Evolutionary conservation across 2,329 filamentous ascomycete genomes (phyloP).

Genomic region (Fusarium veterinarium): DNA sequence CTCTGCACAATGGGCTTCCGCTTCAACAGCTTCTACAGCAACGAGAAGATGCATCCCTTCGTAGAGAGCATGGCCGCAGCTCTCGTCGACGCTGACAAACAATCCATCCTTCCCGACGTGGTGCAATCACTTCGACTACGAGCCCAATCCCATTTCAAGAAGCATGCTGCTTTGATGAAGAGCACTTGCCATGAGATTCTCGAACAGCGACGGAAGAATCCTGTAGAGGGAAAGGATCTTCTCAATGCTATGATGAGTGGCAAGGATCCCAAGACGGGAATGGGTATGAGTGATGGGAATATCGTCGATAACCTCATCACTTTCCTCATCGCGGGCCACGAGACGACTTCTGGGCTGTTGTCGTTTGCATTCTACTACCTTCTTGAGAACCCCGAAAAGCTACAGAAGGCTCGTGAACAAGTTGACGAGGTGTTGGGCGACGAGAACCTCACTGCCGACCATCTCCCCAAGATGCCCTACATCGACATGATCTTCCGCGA

Average conservation of each 20-base stretch:
- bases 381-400: not conserved
- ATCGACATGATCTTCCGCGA: slow-evolving; percentile 15
- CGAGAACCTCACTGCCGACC: not conserved
- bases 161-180: not conserved
- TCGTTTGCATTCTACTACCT: slow-evolving; percentile 14
- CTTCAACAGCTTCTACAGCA: slow-evolving; percentile 25
- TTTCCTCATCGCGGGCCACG: not conserved
- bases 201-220: not conserved
- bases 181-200: rapidly evolving
- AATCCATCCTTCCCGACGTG: not conserved
- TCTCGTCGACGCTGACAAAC: not conserved
- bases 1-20: slow-evolving; percentile 14
- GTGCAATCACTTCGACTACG: not conserved
- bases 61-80: slow-evolving; percentile 4
- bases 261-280: not conserved
- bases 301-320: slow-evolving; percentile 8
- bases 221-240: not conserved
- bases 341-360: not conserved
- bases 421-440: not conserved
- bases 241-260: not conserved
- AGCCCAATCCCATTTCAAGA: not conserved
- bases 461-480: slow-evolving; percentile 6
- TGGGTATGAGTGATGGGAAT: not conserved
- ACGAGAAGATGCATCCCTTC: not conserved
- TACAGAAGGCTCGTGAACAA: not conserved